These are phyloP conservation scores for Nicotiana attenuata DNA, from an alignment of 257 asterid genomes.

Conservation along the genomic window DNA sequence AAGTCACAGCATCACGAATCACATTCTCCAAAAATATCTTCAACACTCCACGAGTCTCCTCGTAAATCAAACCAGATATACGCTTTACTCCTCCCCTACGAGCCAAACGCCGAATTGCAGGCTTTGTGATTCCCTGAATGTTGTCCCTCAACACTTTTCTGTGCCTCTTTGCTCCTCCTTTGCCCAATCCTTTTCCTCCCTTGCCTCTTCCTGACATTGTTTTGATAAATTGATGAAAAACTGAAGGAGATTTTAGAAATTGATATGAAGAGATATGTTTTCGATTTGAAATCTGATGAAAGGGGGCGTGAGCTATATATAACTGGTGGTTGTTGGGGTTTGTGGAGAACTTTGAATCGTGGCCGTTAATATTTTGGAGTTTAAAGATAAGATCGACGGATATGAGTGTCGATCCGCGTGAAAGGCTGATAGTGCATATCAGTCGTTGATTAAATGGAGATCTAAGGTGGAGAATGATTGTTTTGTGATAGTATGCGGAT, in stretches of 20 bases:
- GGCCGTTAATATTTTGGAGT: background rate
- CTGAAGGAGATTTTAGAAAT: background rate
- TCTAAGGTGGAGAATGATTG: background rate
- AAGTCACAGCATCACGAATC: background rate
- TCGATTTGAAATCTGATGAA: background rate
- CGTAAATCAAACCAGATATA: background rate
- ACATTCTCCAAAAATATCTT: conserved; percentile 2
- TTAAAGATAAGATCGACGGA: background rate
- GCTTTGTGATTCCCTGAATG: background rate
- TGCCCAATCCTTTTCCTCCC: conserved; percentile 5
- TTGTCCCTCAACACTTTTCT: background rate
- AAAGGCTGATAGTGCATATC: background rate
- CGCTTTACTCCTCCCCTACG: conserved; percentile 9
- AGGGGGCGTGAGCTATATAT: background rate
- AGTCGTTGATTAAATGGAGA: background rate
- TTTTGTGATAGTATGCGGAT: background rate
- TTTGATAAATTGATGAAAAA: too few species aligned
- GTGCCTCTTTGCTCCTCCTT: conserved; percentile 3
- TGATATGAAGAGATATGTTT: background rate
- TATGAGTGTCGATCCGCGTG: background rate
- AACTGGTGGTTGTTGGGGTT: background rate
- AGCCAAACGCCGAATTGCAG: background rate
- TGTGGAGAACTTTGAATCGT: background rate
- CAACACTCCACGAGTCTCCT: background rate
- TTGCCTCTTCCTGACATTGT: background rate